A percentile compares a stretch with the other conserved stretches of the same genome.
Conservation (phyloP, 1,284 basidiomycete genomes). For the Calocybe gambosa region DNA sequence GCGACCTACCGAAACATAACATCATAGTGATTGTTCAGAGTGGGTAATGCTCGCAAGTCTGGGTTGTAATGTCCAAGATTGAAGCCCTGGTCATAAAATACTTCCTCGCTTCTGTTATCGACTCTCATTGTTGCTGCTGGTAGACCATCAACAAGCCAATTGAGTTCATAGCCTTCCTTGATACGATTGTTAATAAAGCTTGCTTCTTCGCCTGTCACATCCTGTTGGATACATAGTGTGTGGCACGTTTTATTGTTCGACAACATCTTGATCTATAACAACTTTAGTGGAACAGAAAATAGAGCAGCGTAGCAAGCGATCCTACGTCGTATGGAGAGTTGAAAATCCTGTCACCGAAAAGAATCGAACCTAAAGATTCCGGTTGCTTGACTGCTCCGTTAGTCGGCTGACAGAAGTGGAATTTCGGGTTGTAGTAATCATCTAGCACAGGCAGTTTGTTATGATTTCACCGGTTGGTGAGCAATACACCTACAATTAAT, state of each 20-base stretch:
- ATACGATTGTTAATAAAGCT: constrained; percentile 92
- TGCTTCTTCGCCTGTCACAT: constrained; percentile 67
- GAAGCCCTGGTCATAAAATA: constrained; percentile 89
- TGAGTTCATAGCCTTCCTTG: constrained; percentile 88
- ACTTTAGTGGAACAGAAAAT: not conserved
- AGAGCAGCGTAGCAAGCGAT: constrained; percentile 12
- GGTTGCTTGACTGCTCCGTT: constrained; percentile 75
- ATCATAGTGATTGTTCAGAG: constrained; percentile 91
- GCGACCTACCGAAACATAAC: constrained; percentile 63
- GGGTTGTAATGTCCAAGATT: constrained; percentile 69
- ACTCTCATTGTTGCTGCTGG: constrained; percentile 90
- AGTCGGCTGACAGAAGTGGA: constrained; percentile 84
- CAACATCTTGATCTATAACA: constrained; percentile 66
- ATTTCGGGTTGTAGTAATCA: constrained; percentile 83
- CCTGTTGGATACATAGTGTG: constrained; percentile 59
- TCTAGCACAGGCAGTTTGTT: constrained; percentile 32
- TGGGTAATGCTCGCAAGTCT: constrained; percentile 49
- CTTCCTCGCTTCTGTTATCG: constrained; percentile 70
- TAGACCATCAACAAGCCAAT: constrained; percentile 93
- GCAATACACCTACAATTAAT: constrained; percentile 60
- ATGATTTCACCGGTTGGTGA: not conserved
- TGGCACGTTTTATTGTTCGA: constrained; percentile 71
- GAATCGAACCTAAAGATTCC: constrained; percentile 87
- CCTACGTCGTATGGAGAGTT: constrained; percentile 82
- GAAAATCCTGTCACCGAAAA: constrained; percentile 96